Evolutionary conservation across 768 basidiomycete genomes (phyloP).

Genomic region (Rhizopogon roseolus): DNA sequence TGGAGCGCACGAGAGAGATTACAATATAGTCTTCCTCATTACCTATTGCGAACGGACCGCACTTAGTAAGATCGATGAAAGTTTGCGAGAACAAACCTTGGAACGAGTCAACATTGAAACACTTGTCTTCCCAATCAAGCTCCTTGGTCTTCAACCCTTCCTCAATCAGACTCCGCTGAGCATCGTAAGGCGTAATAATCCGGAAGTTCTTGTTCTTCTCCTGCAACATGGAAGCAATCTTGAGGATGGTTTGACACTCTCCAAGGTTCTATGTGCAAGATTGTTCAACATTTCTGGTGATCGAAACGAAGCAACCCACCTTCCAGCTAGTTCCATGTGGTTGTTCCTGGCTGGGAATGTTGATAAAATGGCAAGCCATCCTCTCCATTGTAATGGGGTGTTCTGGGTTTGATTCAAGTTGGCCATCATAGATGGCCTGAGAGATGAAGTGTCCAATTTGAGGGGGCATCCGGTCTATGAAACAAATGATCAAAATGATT

Average conservation of each 20-base stretch:
- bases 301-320: constrained; percentile 17
- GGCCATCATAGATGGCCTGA: constrained; percentile 52
- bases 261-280: constrained; percentile 44
- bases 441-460: constrained; percentile 76
- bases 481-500: constrained; percentile 4
- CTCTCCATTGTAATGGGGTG: constrained; percentile 42
- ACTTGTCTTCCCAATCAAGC: constrained; percentile 60
- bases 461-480: constrained; percentile 77
- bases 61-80: not conserved
- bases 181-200: constrained; percentile 82
- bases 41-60: constrained; percentile 35
- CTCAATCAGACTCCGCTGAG: constrained; percentile 60
- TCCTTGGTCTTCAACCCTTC: constrained; percentile 41
- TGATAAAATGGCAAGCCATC: constrained; percentile 61
- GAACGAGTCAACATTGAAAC: constrained; percentile 77
- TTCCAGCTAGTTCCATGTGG: constrained; percentile 33
- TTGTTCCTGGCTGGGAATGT: constrained; percentile 42
- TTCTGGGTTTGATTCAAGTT: constrained; percentile 48
- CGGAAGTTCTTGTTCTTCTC: constrained; percentile 43
- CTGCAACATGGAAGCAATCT: constrained; percentile 55
- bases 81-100: constrained; percentile 49
- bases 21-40: constrained; percentile 81
- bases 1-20: constrained; percentile 64
- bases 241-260: constrained; percentile 53
- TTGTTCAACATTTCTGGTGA: not conserved